Base-by-base conservation (phyloP, 2,329 filamentous ascomycete species). In the Colletotrichum cuscutae region DNA sequence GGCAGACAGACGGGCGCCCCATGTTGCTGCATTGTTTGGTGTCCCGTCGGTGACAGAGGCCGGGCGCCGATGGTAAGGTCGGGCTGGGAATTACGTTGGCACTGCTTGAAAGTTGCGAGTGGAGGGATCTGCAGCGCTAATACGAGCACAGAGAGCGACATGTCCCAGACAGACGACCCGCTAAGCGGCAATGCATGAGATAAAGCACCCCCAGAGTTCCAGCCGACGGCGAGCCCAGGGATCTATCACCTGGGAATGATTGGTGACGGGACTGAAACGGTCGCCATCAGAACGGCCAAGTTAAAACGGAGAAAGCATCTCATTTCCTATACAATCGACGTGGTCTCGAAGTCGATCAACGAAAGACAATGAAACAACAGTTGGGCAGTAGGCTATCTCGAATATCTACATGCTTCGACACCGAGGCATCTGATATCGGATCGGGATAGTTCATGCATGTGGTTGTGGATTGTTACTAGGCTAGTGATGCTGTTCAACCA, bases 341-440 rank as follows among this genome's bases (percentile, higher is more conserved):
- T 12, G 15, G 28, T 30, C 19, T 49, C 4, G 13, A 53, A 37
- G 61, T 15, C 22, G 7, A 53, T n/a, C n/a, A 32, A 24, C 11
- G 28, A 12, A 15, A 30, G 30, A 15, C 22, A 22, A 19, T 4
- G 19, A 11, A 42, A 6, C 15, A 22, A 42, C 4, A 3, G 11
- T 26, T 28, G 30, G 3, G 19, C 24, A 32, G n/a, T 56, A 49
- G 12, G 30, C 32, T n/a, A 9, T 30, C 5, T 65, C 13, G 24
- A 63, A 19, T 26, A 26, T 26, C 26, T 26, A 32, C 28, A 28
- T 35, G 68, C 37, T 53, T 64, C 46, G 22, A 54, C 57, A 71
- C 49, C 65, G 53, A 72, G 53, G 65, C 65, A 65, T 46, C 42
- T 59, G 59, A 64, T 32, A 37, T 60, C 46, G n/a, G 53, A 58